These are phyloP conservation scores for Chlorella sp. DNA, from an alignment of 139 green algal species.

Conservation along the genomic window DNA sequence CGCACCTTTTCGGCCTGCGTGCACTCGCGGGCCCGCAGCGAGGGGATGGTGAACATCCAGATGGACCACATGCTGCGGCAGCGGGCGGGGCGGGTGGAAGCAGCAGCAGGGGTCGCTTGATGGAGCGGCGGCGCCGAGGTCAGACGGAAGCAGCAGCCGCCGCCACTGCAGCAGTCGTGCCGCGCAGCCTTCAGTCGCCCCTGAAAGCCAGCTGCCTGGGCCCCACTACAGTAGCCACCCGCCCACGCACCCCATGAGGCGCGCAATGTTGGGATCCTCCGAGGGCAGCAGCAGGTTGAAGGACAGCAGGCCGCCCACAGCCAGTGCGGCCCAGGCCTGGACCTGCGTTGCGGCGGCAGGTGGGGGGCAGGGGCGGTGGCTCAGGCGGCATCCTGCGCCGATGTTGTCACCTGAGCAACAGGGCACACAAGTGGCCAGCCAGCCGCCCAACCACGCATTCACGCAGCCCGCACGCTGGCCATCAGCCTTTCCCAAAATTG, in stretches of 20 bases:
- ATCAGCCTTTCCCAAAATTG: too few species aligned
- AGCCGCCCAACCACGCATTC: too few species aligned
- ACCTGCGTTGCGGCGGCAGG: neutral
- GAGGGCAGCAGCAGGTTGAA: slow-evolving; percentile 97
- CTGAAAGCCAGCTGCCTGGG: too few species aligned
- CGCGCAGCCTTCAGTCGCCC: neutral
- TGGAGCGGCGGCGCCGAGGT: neutral
- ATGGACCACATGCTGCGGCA: slow-evolving; percentile 92
- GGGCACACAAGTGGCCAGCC: neutral
- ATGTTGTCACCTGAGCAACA: neutral
- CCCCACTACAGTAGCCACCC: too few species aligned
- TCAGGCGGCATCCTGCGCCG: neutral
- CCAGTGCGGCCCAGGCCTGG: slow-evolving; percentile 80
- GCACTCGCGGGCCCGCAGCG: slow-evolving; percentile 92
- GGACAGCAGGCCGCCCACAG: slow-evolving; percentile 86
- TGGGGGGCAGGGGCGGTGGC: neutral
- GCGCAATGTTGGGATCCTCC: slow-evolving; percentile 90
- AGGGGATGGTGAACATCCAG: slow-evolving; percentile 98
- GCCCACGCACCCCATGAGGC: slow-evolving; percentile 85
- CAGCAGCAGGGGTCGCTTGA: neutral
- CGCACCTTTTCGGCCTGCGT: slow-evolving; percentile 81
- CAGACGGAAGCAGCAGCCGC: neutral
- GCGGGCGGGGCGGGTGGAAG: neutral
- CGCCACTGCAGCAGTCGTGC: neutral
- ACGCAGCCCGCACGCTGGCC: too few species aligned